A percentile compares a stretch with the other conserved stretches of the same genome.
phyloP scores from a whole-genome alignment of 768 basidiomycete genomes.

The Boletus pseudo-olivaceus region DNA sequence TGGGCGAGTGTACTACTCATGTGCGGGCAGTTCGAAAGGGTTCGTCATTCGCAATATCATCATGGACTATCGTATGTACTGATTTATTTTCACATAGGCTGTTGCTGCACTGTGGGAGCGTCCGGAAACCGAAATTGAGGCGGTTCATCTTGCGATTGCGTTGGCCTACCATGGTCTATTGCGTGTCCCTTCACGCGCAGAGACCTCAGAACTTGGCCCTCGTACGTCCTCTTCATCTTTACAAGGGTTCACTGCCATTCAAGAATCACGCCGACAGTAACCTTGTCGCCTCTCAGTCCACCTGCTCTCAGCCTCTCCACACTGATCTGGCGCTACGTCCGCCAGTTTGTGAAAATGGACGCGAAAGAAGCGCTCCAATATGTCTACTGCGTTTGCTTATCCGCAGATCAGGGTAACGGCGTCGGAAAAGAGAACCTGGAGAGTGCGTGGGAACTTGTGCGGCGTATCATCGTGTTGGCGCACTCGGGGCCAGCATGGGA shows the following conservation, averaged over 20 bases:
- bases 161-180: slow-evolving; percentile 92
- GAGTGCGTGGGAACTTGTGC: slow-evolving; percentile 73
- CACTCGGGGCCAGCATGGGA: slow-evolving; percentile 85
- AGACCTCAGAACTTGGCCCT: slow-evolving; percentile 81
- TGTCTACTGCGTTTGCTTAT: slow-evolving; percentile 80
- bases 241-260: not conserved
- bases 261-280: slow-evolving; percentile 44
- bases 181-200: slow-evolving; percentile 74
- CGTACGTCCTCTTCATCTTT: slow-evolving; percentile 44
- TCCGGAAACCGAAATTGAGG: slow-evolving; percentile 84
- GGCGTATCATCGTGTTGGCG: slow-evolving; percentile 74
- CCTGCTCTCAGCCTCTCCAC: slow-evolving; percentile 80
- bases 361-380: slow-evolving; percentile 94
- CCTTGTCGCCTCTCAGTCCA: slow-evolving; percentile 60
- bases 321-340: slow-evolving; percentile 88
- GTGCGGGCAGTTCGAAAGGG: slow-evolving; percentile 93
- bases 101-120: slow-evolving; percentile 88
- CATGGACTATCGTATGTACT: not conserved
- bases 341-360: slow-evolving; percentile 90
- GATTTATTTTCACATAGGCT: slow-evolving; percentile 48
- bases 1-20: slow-evolving; percentile 86
- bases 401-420: slow-evolving; percentile 63
- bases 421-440: slow-evolving; percentile 85
- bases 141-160: slow-evolving; percentile 89
- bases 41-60: slow-evolving; percentile 32